These are phyloP conservation scores for Aspergillus viridinutans DNA, from an alignment of 2,329 filamentous ascomycete species.

Conservation along the genomic window DNA sequence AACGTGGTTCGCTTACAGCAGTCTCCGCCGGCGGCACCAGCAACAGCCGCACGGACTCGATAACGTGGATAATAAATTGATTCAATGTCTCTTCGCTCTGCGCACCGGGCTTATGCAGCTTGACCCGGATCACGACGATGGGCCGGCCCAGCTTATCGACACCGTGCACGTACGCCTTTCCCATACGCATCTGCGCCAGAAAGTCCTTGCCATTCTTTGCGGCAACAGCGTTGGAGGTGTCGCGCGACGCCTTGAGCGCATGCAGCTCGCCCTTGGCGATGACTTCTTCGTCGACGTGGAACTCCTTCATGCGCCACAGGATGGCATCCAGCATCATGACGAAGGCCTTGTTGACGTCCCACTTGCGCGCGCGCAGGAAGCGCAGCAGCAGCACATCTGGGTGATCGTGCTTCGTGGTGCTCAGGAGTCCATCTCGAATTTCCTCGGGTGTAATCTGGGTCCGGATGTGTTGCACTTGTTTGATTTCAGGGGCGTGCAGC, in stretches of 20 bases:
- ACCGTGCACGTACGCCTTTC: constrained; percentile 88
- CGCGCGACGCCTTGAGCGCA: constrained; percentile 56
- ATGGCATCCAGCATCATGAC: constrained; percentile 90
- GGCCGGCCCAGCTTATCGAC: constrained; percentile 76
- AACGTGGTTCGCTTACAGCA: constrained; percentile 58
- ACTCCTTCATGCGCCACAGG: constrained; percentile 76
- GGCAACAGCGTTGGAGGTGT: constrained; percentile 48
- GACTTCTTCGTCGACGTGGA: constrained; percentile 83
- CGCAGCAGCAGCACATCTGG: constrained; percentile 78
- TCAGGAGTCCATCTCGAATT: constrained; percentile 75
- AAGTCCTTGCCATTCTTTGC: constrained; percentile 72
- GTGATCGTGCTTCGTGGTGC: constrained; percentile 87
- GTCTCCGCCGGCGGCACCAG: constrained; percentile 77
- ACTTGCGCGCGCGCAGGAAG: constrained; percentile 80
- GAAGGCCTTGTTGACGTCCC: constrained; percentile 86
- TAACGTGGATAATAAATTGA: constrained; percentile 83
- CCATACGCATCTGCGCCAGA: constrained; percentile 74
- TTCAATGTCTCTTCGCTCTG: constrained; percentile 79
- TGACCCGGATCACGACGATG: constrained; percentile 75
- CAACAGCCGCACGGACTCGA: constrained; percentile 85
- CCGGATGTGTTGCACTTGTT: constrained; percentile 74
- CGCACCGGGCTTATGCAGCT: constrained; percentile 77
- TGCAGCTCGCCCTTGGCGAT: constrained; percentile 68
- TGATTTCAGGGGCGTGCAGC: constrained; percentile 50
- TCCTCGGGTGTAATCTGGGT: constrained; percentile 69